Evolutionary conservation across 441 rosid genomes (phyloP).

Genomic region (Brassica hybrid): DNA sequence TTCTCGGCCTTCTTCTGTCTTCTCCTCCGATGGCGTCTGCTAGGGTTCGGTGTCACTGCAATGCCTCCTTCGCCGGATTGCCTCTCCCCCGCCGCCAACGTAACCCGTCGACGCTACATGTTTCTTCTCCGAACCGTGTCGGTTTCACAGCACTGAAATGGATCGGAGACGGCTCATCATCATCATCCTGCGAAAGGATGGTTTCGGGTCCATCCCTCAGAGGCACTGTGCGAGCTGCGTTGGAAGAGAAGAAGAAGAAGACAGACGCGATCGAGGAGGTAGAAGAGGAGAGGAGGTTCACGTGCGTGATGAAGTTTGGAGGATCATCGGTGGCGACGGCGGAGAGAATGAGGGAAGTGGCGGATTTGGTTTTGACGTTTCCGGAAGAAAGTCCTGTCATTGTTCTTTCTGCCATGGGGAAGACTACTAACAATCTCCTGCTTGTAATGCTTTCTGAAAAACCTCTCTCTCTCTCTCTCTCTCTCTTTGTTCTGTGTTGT

Average conservation of each 20-base stretch:
- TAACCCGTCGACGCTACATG: conserved; percentile 40
- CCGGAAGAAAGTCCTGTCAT: conserved; percentile 77
- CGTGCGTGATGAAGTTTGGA: conserved; percentile 89
- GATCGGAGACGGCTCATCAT: conserved; percentile 37
- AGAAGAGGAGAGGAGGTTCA: conserved; percentile 44
- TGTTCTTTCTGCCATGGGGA: conserved; percentile 95
- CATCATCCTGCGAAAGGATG: no score
- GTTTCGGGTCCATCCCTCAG: no score
- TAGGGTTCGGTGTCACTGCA: conserved; percentile 39
- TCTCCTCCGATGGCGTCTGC: conserved; percentile 44
- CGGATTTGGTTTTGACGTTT: conserved; percentile 72
- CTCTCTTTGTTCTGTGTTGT: not conserved
- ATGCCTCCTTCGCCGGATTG: conserved; percentile 29
- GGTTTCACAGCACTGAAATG: conserved; percentile 19
- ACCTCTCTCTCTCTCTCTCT: no score
- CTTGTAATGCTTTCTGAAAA: conserved; percentile 45
- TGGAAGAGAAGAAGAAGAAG: no score
- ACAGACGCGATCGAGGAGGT: no score
- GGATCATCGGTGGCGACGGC: conserved; percentile 88
- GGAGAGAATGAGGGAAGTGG: conserved; percentile 79
- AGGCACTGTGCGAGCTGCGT: no score
- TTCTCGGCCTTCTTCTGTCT: not conserved
- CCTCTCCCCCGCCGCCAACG: conserved; percentile 17
- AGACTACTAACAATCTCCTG: conserved; percentile 80
- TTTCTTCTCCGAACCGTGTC: conserved; percentile 40